Conservation (phyloP, 1,284 basidiomycete species). For the Cutaneotrichosporon daszewskae region DNA sequence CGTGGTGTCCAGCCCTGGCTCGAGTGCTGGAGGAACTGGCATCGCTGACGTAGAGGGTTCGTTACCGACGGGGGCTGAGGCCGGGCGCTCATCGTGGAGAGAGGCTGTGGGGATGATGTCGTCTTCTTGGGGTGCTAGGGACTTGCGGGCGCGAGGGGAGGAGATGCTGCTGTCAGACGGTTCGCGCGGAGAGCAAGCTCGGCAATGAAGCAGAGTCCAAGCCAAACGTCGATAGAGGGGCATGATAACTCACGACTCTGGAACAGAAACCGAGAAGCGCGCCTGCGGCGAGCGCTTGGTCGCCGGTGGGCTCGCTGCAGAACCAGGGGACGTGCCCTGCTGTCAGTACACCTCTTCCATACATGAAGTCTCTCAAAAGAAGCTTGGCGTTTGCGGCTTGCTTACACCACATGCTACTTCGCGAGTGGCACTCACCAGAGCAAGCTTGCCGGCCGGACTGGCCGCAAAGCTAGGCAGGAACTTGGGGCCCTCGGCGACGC, state of each 20-base stretch:
- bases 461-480: constrained; percentile 38
- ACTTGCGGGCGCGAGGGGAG: constrained; percentile 12
- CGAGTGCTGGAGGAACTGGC: constrained; percentile 28
- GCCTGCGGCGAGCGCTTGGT: constrained; percentile 23
- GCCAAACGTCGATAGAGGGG: not conserved
- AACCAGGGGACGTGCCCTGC: constrained; percentile 15
- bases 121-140: constrained; percentile 13
- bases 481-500: constrained; percentile 30
- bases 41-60: constrained; percentile 10
- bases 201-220: not conserved
- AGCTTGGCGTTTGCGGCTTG: too few relatives aligned
- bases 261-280: constrained; percentile 21
- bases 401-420: too few relatives aligned
- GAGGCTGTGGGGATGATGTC: constrained; percentile 22
- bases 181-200: not conserved
- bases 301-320: constrained; percentile 17
- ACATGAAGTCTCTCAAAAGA: too few relatives aligned
- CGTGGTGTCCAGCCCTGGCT: constrained; percentile 26
- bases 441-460: constrained; percentile 33
- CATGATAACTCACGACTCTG: constrained; percentile 17
- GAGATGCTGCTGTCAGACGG: constrained; percentile 6
- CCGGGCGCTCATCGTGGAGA: constrained; percentile 18
- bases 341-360: constrained; percentile 1
- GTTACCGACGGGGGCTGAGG: not conserved
- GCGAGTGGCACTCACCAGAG: constrained; percentile 25